Base-by-base conservation (phyloP, 148 eudicot genomes). In the Vaccinium vitisidaea region DNA sequence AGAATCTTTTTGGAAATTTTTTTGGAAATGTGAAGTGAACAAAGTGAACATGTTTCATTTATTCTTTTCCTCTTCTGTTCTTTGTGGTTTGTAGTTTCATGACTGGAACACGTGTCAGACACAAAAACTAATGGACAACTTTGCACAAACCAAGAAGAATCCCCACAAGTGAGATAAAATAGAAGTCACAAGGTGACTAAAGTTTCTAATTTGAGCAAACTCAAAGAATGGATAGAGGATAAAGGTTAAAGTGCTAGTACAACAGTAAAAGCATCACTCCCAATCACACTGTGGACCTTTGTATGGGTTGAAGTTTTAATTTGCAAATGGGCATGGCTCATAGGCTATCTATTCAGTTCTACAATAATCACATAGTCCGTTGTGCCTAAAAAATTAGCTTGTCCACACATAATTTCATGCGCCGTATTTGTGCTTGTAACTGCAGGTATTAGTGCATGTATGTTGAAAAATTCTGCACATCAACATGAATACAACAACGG, bases 271-370 rank as follows among this genome's bases (percentile, higher is more conserved):
- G 46, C 58, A 48, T 39, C 49, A 58, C 15, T 5, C 8, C 49
- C 53, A 25, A 81, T 61, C 73, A n/a, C 25, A 81, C 21, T 9
- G 77, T 25, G 16, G 52, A 49, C 55, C 46, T 6, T 61, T 21
- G 36, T 32, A 23, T 30, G n/a, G 15, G 48, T 74, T n/a, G 2
- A 10, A n/a, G 43, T 67, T 50, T 54, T 55, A 55, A 75, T 39
- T 73, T 12, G 54, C 52, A 36, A 55, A 83, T 74, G 65, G 70
- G 39, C 48, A 82, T 70, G 77, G 39, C 43, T 69, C 74, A 70
- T 70, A 21, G 23, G 58, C 77, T 53, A 70, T 82, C 58, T 48
- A 82, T 65, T 63, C 25, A 48, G 58, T 25, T 25, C 19, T 50
- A n/a, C 21, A 50, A 79, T 12, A 48, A 12, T 70, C 27, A 32